phyloP scores from a whole-genome alignment of 2,329 filamentous ascomycete genomes.

The Aspergillus transmontanensis region DNA sequence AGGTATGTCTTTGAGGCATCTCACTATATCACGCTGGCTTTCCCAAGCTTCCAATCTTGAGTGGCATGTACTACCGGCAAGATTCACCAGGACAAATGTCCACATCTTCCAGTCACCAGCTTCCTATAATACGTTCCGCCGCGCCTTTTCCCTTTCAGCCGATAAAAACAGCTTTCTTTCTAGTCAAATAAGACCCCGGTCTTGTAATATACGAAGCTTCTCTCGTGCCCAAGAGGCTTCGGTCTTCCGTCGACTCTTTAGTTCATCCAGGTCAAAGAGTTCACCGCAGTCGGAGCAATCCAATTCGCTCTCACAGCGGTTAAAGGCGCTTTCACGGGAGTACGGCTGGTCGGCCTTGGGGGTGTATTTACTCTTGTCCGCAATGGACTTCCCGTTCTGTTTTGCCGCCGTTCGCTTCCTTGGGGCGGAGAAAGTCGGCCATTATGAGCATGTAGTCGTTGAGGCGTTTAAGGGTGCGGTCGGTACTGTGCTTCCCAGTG shows the following conservation, averaged over 20 bases:
- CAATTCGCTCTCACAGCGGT: conserved; percentile 65
- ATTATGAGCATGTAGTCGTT: conserved; percentile 49
- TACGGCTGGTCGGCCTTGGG: conserved; percentile 93
- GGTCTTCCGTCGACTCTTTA: conserved; percentile 25
- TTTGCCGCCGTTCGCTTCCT: conserved; percentile 82
- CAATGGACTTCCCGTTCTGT: conserved; percentile 92
- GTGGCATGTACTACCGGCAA: conserved; percentile 8
- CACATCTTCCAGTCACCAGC: not conserved
- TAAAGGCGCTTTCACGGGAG: conserved; percentile 84
- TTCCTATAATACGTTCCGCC: conserved; percentile 5
- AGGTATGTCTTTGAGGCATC: conserved; percentile 15
- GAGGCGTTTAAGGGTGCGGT: conserved; percentile 38
- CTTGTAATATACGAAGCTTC: not conserved
- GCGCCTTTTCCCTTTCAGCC: conserved; percentile 7
- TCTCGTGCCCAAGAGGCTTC: conserved; percentile 1
- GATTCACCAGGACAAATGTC: conserved; percentile 7
- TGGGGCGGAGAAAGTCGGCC: conserved; percentile 82
- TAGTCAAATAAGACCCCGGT: not conserved
- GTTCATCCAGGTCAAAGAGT: conserved; percentile 27
- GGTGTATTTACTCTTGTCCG: conserved; percentile 83
- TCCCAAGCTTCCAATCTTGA: conserved; percentile 20
- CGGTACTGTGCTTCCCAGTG: conserved; percentile 41
- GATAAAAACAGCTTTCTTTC: conserved; percentile 3
- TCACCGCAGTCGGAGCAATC: conserved; percentile 29
- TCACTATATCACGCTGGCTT: conserved; percentile 26